phyloP scores from a whole-genome alignment of 2,329 filamentous ascomycete genomes.

The Mycosphaerella sp. region DNA sequence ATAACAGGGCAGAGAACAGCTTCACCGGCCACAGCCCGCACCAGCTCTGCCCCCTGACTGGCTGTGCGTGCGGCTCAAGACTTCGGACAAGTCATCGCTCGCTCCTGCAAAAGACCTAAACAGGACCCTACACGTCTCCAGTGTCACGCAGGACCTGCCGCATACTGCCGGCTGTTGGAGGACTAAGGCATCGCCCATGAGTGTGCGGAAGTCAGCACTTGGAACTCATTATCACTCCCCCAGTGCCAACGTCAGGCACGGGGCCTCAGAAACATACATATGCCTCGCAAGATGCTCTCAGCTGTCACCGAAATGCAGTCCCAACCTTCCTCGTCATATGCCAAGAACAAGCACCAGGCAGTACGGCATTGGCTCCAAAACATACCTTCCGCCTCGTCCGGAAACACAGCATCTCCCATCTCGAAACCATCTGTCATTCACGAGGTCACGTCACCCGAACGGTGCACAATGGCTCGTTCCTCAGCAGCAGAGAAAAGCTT shows the following conservation, averaged over 20 bases:
- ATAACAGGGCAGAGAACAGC: slow-evolving; percentile 11
- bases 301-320: not conserved
- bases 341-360: slow-evolving; percentile 4
- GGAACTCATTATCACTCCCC: slow-evolving; percentile 1
- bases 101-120: slow-evolving; percentile 18
- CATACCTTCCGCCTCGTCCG: slow-evolving; percentile 6
- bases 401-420: not conserved
- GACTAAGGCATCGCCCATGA: slow-evolving; percentile 10
- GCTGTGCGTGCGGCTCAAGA: slow-evolving; percentile 10
- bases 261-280: slow-evolving; percentile 10
- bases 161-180: slow-evolving; percentile 19
- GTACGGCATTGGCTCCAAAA: slow-evolving; percentile 11
- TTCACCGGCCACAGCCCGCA: not conserved
- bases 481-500: slow-evolving; percentile 11
- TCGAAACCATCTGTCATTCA: slow-evolving; percentile 4
- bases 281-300: not conserved
- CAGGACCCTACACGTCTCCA: slow-evolving; percentile 12
- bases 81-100: slow-evolving; percentile 9
- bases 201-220: slow-evolving; percentile 10
- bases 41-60: slow-evolving; percentile 6
- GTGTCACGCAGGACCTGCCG: slow-evolving; percentile 16
- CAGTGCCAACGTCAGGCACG: slow-evolving; percentile 1
- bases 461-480: slow-evolving; percentile 18
- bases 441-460: slow-evolving; percentile 1
- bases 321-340: slow-evolving; percentile 2